phyloP scores from a whole-genome alignment of 805 yeast genomes.

The Ogataea methanolica region DNA sequence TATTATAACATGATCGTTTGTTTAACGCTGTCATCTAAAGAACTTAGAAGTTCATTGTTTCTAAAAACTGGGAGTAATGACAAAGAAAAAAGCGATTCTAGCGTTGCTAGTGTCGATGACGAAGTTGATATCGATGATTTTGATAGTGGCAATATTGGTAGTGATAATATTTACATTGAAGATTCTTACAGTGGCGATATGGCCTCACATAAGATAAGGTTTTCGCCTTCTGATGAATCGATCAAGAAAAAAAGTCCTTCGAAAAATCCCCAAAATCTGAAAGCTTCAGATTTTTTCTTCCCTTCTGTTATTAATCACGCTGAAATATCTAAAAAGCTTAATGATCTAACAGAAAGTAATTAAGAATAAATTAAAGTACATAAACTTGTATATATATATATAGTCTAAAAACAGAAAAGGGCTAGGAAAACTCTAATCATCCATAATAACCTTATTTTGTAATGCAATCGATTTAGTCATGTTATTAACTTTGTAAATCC shows the following conservation, averaged over 20 bases:
- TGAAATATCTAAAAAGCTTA: not conserved
- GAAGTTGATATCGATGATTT: no score
- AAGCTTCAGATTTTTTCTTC: not conserved
- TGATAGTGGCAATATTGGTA: not conserved
- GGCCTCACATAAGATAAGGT: conserved; percentile 6
- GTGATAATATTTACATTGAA: not conserved
- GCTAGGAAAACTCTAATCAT: not conserved
- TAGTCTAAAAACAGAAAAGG: not conserved
- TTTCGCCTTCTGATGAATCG: conserved; percentile 13
- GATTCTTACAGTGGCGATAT: not conserved
- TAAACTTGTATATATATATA: conserved; percentile 1
- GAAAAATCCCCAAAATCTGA: not conserved
- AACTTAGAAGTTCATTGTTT: conserved; percentile 19
- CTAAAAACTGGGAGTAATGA: not conserved
- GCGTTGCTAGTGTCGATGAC: not conserved
- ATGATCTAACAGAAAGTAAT: not conserved
- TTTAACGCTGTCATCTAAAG: conserved; percentile 24
- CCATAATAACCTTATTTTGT: conserved; percentile 50
- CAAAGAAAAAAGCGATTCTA: not conserved
- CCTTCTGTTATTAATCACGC: no score
- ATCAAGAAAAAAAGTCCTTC: conserved; percentile 3
- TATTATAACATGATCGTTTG: conserved; percentile 27
- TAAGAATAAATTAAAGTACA: not conserved
- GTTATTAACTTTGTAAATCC: conserved; percentile 89
- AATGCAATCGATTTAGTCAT: conserved; percentile 83